Base-by-base conservation (phyloP, 1,284 basidiomycete species). In the Moniliophthora roreri region DNA sequence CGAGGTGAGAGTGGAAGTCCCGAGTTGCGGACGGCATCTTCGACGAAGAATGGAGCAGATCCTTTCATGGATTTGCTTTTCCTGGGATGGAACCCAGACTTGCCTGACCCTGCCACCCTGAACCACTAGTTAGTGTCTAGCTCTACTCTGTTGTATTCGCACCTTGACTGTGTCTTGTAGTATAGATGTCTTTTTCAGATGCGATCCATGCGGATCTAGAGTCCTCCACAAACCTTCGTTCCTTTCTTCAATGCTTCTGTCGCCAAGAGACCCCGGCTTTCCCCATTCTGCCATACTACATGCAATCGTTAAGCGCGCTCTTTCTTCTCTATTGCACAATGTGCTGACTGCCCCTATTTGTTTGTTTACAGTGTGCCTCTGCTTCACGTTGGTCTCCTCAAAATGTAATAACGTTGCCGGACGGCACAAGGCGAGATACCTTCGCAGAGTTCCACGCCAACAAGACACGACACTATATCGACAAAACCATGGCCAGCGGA, bases 381-480 rank as follows among this genome's bases (percentile, higher is more conserved):
- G 85, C 90, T 15, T 91, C 89, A 34, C 81, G 90, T 24, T 91
- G 90, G 85, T 83, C 87, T 18, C 81, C 88, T 3, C 82, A 83
- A 50, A 81, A 83, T 60, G 77, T 84, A 21, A 74, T 83, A 18
- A 81, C 80, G 2, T 68, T 84, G 50, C 81, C 85, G 4, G 88
- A 91, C 65, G 89, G 89, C 39, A 83, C 81, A 21, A 80, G 85
- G 49, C 80, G 84, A 23, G 89, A 91, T 64, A 80, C 82, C 56
- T 92, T 92, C 63, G 87, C 89, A 18, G 91, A 93, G 65, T 89
- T 85, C 60, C 91, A 93, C 67, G 89, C 89, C 24, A 81, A 81
- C 62, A 90, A 90, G 69, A 89, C 88, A n/a, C 79, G 90, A 15
- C 79, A 84, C 44, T 90, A 89, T 63, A 91, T 93, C 53, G 91